These are phyloP conservation scores for Sugiyamaella boreocaroliniensis DNA, from an alignment of 805 yeast species.

Conservation along the genomic window DNA sequence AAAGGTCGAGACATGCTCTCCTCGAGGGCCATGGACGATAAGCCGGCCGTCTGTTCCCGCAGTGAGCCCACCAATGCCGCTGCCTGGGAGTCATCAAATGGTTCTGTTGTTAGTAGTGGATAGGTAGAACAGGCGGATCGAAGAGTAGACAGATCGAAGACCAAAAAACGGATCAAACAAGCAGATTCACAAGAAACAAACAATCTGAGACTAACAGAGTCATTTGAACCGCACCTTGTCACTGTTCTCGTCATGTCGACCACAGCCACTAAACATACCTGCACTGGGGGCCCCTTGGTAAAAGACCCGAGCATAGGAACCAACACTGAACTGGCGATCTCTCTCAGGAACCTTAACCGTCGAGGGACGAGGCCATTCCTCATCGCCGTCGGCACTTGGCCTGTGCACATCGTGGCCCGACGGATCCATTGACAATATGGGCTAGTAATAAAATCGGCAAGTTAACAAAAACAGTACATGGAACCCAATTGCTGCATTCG, in stretches of 20 bases:
- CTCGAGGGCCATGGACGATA: conserved; percentile 19
- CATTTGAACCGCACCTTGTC: no score
- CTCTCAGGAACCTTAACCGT: not conserved
- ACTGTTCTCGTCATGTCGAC: no score
- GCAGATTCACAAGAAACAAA: no score
- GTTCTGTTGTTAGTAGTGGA: not conserved
- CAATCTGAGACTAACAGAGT: no score
- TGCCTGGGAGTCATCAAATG: not conserved
- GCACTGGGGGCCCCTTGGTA: not conserved
- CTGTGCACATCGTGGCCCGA: not conserved
- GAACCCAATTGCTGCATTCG: not conserved
- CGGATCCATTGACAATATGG: not conserved
- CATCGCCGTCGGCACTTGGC: not conserved
- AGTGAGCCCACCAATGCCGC: conserved; percentile 5
- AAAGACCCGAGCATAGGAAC: conserved; percentile 2
- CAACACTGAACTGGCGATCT: not conserved
- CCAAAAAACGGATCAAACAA: no score
- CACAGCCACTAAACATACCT: not conserved
- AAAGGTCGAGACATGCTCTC: conserved; percentile 14
- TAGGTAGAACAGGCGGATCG: no score
- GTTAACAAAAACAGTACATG: not conserved
- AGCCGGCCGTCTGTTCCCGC: conserved; percentile 19
- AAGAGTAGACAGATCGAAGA: no score
- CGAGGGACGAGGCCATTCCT: not conserved
- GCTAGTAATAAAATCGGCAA: not conserved